Percentiles rank a stretch among this genome's conserved stretches.
phyloP scores from a whole-genome alignment of 179 eudicot genomes.

The Patellifolia procumbens region DNA sequence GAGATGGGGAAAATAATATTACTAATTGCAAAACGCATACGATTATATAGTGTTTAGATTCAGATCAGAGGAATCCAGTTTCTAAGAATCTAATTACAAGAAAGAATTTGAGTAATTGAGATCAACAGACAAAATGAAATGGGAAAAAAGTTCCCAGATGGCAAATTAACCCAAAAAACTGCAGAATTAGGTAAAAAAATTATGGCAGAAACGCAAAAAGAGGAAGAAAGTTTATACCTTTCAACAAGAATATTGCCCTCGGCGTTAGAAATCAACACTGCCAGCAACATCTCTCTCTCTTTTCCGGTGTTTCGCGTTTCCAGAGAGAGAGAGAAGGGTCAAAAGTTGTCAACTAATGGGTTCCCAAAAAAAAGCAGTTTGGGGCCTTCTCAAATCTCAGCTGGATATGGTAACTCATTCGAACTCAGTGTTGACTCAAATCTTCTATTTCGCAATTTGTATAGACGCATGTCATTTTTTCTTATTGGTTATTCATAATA shows the following conservation, averaged over 20 bases:
- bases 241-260: conserved; percentile 95
- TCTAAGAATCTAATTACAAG: background rate
- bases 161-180: background rate
- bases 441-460: too few species aligned
- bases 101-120: background rate
- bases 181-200: background rate
- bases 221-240: conserved; percentile 41
- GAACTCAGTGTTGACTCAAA: too few species aligned
- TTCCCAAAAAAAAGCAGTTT: too few species aligned
- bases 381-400: too few species aligned
- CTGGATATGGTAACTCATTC: too few species aligned
- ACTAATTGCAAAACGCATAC: conserved; percentile 2
- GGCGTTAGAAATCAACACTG: conserved; percentile 81
- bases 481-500: too few species aligned
- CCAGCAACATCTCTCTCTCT: conserved; percentile 68
- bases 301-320: background rate
- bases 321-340: conserved; percentile 11
- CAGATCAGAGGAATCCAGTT: conserved; percentile 8
- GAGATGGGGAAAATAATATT: too few species aligned
- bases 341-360: too few species aligned
- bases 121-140: background rate
- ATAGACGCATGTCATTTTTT: too few species aligned
- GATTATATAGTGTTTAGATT: background rate
- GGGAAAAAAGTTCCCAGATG: background rate
- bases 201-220: background rate